These are phyloP conservation scores for Viola pubescens DNA, from an alignment of 441 rosid species.

Conservation along the genomic window DNA sequence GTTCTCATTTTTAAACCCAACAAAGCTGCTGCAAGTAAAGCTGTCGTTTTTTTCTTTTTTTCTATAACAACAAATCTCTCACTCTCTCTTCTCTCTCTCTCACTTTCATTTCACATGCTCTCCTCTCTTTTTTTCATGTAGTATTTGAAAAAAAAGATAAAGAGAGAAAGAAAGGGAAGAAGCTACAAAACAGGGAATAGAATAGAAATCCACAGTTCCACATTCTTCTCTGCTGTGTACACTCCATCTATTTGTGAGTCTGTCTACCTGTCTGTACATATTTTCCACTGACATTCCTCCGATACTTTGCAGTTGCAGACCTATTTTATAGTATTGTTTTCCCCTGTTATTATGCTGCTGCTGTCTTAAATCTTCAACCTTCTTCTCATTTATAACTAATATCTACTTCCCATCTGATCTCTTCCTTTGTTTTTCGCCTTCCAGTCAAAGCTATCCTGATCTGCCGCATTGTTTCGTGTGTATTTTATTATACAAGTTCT, in stretches of 20 bases:
- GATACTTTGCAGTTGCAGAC: constrained; percentile 12
- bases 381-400: constrained; percentile 15
- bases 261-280: constrained; percentile 14
- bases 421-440: constrained; percentile 11
- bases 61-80: constrained; percentile 12
- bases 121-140: constrained; percentile 13
- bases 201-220: constrained; percentile 15
- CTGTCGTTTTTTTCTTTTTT: constrained; percentile 4
- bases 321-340: neutral
- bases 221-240: constrained; percentile 15
- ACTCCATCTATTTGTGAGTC: constrained; percentile 1
- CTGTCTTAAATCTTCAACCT: constrained; percentile 24
- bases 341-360: constrained; percentile 1
- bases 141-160: constrained; percentile 2
- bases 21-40: neutral
- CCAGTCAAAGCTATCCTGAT: constrained; percentile 38
- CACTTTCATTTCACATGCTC: constrained; percentile 29
- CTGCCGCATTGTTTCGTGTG: constrained; percentile 21
- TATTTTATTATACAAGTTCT: neutral
- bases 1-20: no score
- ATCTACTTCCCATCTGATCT: constrained; percentile 21
- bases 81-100: neutral
- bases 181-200: constrained; percentile 24
- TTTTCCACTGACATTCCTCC: constrained; percentile 36
- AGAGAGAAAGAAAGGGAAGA: constrained; percentile 6